These are phyloP conservation scores for Dillenia suffruticosa DNA, from an alignment of 164 flowering plant genomes.

Conservation along the genomic window DNA sequence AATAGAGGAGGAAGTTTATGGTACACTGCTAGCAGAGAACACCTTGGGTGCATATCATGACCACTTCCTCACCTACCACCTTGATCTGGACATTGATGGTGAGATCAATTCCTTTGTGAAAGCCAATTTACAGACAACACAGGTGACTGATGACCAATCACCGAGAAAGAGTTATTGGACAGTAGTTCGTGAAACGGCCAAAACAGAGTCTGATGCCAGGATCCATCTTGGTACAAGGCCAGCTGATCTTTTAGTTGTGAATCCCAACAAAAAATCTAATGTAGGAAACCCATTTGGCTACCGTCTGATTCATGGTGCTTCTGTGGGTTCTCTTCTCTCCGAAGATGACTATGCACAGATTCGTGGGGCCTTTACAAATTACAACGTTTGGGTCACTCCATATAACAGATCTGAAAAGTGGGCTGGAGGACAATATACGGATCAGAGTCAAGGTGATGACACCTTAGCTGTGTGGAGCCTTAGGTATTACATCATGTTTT, in stretches of 20 bases:
- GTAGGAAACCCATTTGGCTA: constrained; percentile 38
- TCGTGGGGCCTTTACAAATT: constrained; percentile 34
- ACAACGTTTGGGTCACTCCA: constrained; percentile 43
- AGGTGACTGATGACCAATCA: not conserved
- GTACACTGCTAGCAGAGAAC: constrained; percentile 19
- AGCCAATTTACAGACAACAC: constrained; percentile 10
- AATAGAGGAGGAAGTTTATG: constrained; percentile 17
- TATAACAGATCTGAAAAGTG: constrained; percentile 45
- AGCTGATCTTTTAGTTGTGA: constrained; percentile 28
- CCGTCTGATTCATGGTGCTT: constrained; percentile 25
- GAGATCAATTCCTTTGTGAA: constrained; percentile 26
- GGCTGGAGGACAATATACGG: constrained; percentile 33
- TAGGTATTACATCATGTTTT: constrained; percentile 28
- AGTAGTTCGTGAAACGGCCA: constrained; percentile 8
- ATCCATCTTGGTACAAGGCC: constrained; percentile 19
- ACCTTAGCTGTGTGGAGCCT: constrained; percentile 45
- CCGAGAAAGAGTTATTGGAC: constrained; percentile 35
- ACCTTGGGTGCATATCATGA: constrained; percentile 19
- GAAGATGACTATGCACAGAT: constrained; percentile 42
- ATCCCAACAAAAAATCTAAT: constrained; percentile 30
- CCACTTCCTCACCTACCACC: constrained; percentile 20
- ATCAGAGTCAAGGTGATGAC: constrained; percentile 44
- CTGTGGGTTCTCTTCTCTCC: constrained; percentile 16
- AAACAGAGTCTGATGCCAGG: constrained; percentile 20
- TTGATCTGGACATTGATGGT: constrained; percentile 27